Evolutionary conservation across 1,284 basidiomycete species (phyloP), one percentile per base, ranked within the genome.

Genomic region (Cutaneotrichosporon spelunceum): DNA sequence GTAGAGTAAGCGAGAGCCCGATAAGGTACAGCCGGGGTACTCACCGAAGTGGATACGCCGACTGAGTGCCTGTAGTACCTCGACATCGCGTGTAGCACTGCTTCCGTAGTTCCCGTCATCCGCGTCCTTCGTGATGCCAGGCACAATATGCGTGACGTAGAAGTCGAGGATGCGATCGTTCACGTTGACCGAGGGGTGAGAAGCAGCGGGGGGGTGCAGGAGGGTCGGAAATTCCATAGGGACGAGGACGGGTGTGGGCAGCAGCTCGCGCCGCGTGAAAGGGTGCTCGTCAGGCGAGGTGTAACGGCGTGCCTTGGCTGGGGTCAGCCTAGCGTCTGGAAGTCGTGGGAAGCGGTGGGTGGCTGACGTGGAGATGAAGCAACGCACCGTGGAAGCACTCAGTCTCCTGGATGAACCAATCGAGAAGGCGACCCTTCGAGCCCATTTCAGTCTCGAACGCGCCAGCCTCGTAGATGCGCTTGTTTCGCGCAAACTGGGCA

Each of bases 31-130:
- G 33, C 7, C 13, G 36, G 53, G 19, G 34, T 27, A 79, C 85
- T 63, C 69, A 93, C 94, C 96, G 73, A 96, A 99, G 79, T 99
- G 96, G 55, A 99, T 93, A 34, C 96, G 86, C 78, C 97, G 89
- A 78, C 89, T 92, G 69, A 99, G 88, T 21, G 93, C 89, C 72
- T 97, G 92, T 10, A 99, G 83, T 3, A 94, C 88, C 77, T 98
- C 94, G 42, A 98, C 86, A 74, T 99, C 96, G 63, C 97, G 85
- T 34, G 91, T 93, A 0, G 93, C 93, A 0, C 93, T 88, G 70
- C 89, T 92, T 29, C 96, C 96, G 77, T 99, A 97, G 79, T 55
- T 55, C 4, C 39, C 39, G 26, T 55, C 42, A 26, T 55, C 42
- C 26, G 9, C 23, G 34, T 55, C 78, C 61, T 76, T 78, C 0